Percentiles rank a stretch among this genome's conserved stretches.
These are phyloP conservation scores for Nicotiana knightiana DNA, from an alignment of 257 asterid species.

Conservation along the genomic window DNA sequence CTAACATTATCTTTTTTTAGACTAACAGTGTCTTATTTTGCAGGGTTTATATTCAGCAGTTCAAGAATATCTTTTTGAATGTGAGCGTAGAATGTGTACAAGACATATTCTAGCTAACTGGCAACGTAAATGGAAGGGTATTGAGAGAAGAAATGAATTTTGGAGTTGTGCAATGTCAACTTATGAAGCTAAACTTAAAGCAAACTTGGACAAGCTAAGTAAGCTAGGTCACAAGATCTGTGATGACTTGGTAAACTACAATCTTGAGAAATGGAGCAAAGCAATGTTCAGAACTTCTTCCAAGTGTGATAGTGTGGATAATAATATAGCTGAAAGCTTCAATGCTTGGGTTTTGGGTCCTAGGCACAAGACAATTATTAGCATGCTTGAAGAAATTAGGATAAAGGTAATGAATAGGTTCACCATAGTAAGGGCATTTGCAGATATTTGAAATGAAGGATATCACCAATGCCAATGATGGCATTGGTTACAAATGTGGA, in stretches of 20 bases:
- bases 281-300: background rate
- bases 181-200: too few relatives aligned
- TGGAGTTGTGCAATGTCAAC: too few relatives aligned
- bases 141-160: too few relatives aligned
- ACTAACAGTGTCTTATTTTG: too few relatives aligned
- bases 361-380: background rate
- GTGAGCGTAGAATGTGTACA: background rate
- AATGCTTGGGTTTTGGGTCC: background rate
- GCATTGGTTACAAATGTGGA: too few relatives aligned
- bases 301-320: background rate
- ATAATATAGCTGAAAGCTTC: background rate
- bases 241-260: background rate
- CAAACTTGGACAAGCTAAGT: too few relatives aligned
- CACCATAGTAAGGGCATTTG: background rate
- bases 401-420: background rate
- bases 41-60: too few relatives aligned
- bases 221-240: too few relatives aligned
- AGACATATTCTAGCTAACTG: background rate
- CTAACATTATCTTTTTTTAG: too few relatives aligned
- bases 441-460: too few relatives aligned
- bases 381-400: background rate
- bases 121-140: background rate
- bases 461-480: too few relatives aligned
- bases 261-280: background rate
- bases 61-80: too few relatives aligned